phyloP scores from a whole-genome alignment of 2,329 filamentous ascomycete genomes.

The Thielaviopsis cerberus region DNA sequence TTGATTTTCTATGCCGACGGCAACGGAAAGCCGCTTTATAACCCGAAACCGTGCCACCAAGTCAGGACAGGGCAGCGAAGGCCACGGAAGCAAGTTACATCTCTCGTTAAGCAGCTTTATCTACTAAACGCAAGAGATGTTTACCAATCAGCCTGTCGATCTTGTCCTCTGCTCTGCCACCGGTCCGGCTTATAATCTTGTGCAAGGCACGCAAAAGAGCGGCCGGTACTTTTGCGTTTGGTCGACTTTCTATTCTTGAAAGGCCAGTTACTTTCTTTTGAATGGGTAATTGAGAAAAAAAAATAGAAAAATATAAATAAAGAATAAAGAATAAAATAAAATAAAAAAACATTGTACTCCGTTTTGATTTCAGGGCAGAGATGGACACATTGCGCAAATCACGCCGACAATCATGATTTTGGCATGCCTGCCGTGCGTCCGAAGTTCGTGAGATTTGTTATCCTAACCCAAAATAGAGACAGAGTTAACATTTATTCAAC shows the following conservation, averaged over 20 bases:
- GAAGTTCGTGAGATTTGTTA: too few species aligned
- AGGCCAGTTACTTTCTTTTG: not conserved
- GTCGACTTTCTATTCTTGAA: not conserved
- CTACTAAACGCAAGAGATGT: too few species aligned
- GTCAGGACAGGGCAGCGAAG: too few species aligned
- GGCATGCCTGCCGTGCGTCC: too few species aligned
- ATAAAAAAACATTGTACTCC: too few species aligned
- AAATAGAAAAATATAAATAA: not conserved
- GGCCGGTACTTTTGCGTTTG: not conserved
- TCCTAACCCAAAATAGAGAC: too few species aligned
- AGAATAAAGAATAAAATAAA: not conserved
- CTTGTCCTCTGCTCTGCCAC: not conserved
- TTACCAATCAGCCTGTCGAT: not conserved
- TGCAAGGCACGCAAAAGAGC: not conserved
- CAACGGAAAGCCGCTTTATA: not conserved
- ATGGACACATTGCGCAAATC: too few species aligned
- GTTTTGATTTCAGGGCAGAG: too few species aligned
- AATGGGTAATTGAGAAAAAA: not conserved
- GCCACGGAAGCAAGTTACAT: not conserved
- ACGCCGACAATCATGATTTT: too few species aligned
- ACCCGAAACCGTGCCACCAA: not conserved
- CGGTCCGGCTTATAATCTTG: not conserved
- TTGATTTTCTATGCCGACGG: not conserved
- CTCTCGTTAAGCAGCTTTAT: not conserved
- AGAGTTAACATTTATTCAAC: too few species aligned